Evolutionary conservation across 257 asterid genomes (phyloP).

Genomic region (Echium plantagineum): DNA sequence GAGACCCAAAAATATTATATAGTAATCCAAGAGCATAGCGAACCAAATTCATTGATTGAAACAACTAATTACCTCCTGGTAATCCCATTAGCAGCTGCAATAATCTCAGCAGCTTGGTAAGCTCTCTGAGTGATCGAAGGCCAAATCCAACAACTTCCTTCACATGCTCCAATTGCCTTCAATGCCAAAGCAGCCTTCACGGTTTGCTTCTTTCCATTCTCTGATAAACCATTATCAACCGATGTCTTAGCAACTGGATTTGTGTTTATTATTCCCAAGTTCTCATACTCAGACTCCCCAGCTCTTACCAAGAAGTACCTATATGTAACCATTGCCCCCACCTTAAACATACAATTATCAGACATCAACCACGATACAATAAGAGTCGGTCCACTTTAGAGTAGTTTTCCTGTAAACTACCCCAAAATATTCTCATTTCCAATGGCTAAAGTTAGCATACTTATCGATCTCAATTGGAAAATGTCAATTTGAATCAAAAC

Average conservation of each 20-base stretch:
- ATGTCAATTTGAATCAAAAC: too few relatives aligned
- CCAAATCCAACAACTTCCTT: slow-evolving; percentile 89
- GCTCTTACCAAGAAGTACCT: slow-evolving; percentile 92
- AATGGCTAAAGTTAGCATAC: too few relatives aligned
- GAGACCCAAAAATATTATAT: background rate
- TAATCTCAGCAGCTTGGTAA: slow-evolving; percentile 94
- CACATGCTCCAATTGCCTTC: slow-evolving; percentile 72
- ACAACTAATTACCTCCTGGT: slow-evolving; percentile 36
- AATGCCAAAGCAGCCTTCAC: slow-evolving; percentile 61
- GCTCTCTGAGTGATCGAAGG: slow-evolving; percentile 96
- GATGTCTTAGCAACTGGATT: slow-evolving; percentile 94
- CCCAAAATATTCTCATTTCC: too few relatives aligned
- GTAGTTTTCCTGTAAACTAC: too few relatives aligned
- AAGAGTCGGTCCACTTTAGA: too few relatives aligned
- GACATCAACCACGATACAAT: too few relatives aligned
- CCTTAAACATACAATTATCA: background rate
- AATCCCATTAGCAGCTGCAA: slow-evolving; percentile 69
- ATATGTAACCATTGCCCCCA: slow-evolving; percentile 1
- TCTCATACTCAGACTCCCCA: slow-evolving; percentile 88
- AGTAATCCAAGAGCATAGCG: too few relatives aligned
- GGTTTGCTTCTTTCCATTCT: slow-evolving; percentile 70
- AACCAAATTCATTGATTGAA: background rate
- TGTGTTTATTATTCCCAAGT: slow-evolving; percentile 80
- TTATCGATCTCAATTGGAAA: too few relatives aligned
- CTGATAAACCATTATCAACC: slow-evolving; percentile 69